phyloP scores from a whole-genome alignment of 371 early-diverging fungal species.

The Apophysomyces elegans region DNA sequence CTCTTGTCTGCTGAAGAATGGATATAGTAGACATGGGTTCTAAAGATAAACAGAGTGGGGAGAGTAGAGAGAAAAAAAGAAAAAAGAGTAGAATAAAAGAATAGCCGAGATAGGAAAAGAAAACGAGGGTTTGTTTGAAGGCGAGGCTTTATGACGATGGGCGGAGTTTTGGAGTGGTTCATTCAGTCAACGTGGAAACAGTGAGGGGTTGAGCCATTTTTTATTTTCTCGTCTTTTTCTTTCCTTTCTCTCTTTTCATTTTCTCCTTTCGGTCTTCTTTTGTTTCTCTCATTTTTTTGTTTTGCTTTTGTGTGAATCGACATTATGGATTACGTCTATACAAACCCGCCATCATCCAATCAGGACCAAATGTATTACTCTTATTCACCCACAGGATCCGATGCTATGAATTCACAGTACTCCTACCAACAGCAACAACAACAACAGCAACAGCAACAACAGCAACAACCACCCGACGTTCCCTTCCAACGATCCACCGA shows the following conservation, averaged over 20 bases:
- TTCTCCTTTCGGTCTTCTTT: background rate
- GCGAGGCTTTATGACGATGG: background rate
- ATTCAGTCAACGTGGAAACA: constrained; percentile 7
- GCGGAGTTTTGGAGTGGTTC: background rate
- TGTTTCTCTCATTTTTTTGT: background rate
- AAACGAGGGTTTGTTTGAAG: background rate
- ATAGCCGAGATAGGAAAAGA: too few species aligned
- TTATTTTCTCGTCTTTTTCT: background rate
- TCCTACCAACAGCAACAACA: constrained; percentile 23
- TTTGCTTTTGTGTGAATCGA: background rate
- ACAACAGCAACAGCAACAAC: constrained; percentile 29
- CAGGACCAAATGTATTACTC: constrained; percentile 21
- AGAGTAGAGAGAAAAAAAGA: background rate
- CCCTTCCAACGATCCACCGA: constrained; percentile 62
- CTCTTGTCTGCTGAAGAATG: constrained; percentile 43
- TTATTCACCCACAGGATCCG: constrained; percentile 14
- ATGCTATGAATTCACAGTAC: constrained; percentile 22
- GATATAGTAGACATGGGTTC: background rate
- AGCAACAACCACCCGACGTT: constrained; percentile 22
- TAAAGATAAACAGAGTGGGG: background rate
- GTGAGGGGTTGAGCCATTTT: constrained; percentile 11
- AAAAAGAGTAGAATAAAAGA: too few species aligned
- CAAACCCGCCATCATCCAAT: constrained; percentile 20
- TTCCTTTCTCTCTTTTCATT: constrained; percentile 9
- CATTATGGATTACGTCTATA: constrained; percentile 29